phyloP scores from a whole-genome alignment of 176 grass and related monocot species.

The Neostapfia colusana region DNA sequence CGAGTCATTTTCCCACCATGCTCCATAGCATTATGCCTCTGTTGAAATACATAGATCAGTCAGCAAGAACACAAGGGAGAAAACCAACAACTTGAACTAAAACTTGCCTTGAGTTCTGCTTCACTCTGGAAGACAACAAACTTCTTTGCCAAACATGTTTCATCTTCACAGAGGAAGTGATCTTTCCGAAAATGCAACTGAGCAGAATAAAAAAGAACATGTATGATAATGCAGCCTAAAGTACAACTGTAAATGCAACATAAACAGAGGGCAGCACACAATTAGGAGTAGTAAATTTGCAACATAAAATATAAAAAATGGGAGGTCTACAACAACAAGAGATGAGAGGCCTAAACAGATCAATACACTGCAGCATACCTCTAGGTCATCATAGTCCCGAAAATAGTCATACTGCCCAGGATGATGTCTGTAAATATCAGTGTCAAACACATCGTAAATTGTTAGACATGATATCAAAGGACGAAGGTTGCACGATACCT shows the following conservation, averaged over 20 bases:
- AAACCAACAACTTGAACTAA: slow-evolving; percentile 18
- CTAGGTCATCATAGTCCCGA: slow-evolving; percentile 77
- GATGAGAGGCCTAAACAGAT: neutral
- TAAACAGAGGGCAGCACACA: neutral
- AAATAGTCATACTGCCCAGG: slow-evolving; percentile 87
- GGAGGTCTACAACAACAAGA: neutral
- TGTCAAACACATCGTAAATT: slow-evolving; percentile 8
- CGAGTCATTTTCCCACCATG: slow-evolving; percentile 87
- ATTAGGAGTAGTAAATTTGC: neutral
- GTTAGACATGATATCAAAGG: neutral
- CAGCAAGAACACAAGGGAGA: neutral
- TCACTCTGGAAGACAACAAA: slow-evolving; percentile 88
- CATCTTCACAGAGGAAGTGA: slow-evolving; percentile 90
- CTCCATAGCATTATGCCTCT: slow-evolving; percentile 96
- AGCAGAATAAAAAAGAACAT: slow-evolving; percentile 29
- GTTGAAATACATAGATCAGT: slow-evolving; percentile 32
- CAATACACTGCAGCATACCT: slow-evolving; percentile 52
- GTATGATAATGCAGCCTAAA: slow-evolving; percentile 19
- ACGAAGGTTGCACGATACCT: slow-evolving; percentile 49
- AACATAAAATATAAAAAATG: neutral
- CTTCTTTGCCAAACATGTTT: slow-evolving; percentile 79
- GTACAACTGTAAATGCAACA: neutral
- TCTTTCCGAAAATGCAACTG: slow-evolving; percentile 89
- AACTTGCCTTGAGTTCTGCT: slow-evolving; percentile 70
- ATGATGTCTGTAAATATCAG: slow-evolving; percentile 63